Percentiles rank a stretch among this genome's conserved stretches.
phyloP scores from a whole-genome alignment of 257 asterid genomes.

The Solanum medicagineum region DNA sequence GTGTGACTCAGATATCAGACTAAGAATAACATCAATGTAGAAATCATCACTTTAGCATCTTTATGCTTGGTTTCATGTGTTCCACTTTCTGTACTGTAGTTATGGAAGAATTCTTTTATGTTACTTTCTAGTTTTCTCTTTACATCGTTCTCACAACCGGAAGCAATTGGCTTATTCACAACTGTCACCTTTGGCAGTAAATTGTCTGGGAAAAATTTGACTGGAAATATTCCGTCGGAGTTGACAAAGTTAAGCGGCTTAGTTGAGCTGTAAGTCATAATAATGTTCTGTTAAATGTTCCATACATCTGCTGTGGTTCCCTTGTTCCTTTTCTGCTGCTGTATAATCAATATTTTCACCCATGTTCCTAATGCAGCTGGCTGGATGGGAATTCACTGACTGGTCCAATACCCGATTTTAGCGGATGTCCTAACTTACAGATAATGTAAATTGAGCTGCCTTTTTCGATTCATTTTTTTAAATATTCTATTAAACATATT shows the following conservation, averaged over 20 bases:
- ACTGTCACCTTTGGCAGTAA: conserved; percentile 35
- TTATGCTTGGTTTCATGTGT: neutral
- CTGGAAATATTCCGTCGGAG: conserved; percentile 52
- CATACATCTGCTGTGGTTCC: neutral
- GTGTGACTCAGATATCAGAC: conserved; percentile 68
- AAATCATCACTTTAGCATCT: conserved; percentile 1
- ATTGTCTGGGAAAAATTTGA: conserved; percentile 58
- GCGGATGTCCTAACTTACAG: conserved; percentile 72
- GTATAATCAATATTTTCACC: neutral
- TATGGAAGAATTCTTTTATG: neutral
- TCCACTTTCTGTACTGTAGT: neutral
- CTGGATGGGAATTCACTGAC: conserved; percentile 73
- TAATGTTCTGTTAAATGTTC: neutral
- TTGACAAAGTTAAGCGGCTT: conserved; percentile 49
- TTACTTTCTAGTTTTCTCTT: conserved; percentile 1
- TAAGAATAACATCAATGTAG: conserved; percentile 69
- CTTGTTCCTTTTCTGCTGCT: neutral
- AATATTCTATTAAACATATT: neutral
- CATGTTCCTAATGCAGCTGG: conserved; percentile 53
- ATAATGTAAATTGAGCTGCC: conserved; percentile 32
- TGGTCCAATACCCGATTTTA: conserved; percentile 87
- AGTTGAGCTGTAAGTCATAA: conserved; percentile 58
- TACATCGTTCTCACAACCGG: neutral
- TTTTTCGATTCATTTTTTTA: neutral
- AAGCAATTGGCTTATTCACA: neutral